Base-by-base conservation (phyloP, 768 basidiomycete species). In the Mrakia blollopis region DNA sequence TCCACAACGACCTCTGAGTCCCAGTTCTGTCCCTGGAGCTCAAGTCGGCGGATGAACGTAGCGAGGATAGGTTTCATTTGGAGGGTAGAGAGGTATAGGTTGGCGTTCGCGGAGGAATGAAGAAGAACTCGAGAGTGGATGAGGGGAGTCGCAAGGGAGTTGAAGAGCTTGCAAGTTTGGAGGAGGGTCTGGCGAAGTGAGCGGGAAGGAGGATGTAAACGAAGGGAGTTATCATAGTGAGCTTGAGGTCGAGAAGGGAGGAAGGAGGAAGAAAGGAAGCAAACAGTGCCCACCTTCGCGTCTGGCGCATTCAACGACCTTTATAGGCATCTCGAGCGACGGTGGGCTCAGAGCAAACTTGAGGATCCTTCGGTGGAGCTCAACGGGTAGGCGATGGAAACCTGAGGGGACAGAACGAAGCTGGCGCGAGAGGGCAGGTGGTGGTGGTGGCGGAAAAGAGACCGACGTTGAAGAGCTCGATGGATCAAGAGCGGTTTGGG, bases 91-190 rank as follows among this genome's bases (percentile, higher is more conserved):
- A 63, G 62, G 30, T 63, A 63, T 16, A 14, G 62, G 7, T 0
- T 6, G 32, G 62, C 62, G 1, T n/a, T 14, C 3, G 6, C 32
- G 4, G 62, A 37, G 10, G 62, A 32, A 32, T 4, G 32, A 9
- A 63, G 62, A 13, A 63, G 62, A 32, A 63, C 13, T 5, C 62
- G 62, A 37, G 62, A 63, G 62, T 63, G 62, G 62, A 63, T 16
- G 30, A 63, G 35, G 7, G 62, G 62, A 37, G 62, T 63, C n/a
- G 28, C 18, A 3, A 63, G 62, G 28, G 62, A 9, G 62, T 32
- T 37, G 30, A 32, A 63, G 28, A 63, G 62, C 18, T 63, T 37
- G 62, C 62, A 63, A 32, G 9, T 37, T 21, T 21, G 32, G 30
- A 37, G 62, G 6, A 63, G 62, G 35, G 35, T 18, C 62, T 63